These are phyloP conservation scores for Termitomyces titanicus DNA, from an alignment of 768 basidiomycete species.

Conservation along the genomic window DNA sequence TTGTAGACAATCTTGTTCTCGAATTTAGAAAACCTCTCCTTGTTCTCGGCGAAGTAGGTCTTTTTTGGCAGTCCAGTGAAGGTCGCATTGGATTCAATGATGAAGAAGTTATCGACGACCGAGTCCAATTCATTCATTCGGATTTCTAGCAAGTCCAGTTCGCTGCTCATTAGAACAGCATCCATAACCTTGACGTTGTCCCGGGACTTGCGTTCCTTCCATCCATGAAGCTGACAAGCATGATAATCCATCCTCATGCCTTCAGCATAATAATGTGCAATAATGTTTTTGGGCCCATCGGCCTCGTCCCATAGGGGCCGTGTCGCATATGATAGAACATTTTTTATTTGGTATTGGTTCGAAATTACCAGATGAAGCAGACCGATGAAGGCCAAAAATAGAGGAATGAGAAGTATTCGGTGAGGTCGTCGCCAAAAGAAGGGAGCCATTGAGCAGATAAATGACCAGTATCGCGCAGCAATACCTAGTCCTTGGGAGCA, in stretches of 20 bases:
- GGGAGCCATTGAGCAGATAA: constrained; percentile 15
- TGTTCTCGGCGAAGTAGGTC: constrained; percentile 44
- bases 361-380: constrained; percentile 34
- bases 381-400: constrained; percentile 24
- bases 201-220: constrained; percentile 34
- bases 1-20: constrained; percentile 50
- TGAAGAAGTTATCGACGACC: constrained; percentile 56
- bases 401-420: constrained; percentile 29
- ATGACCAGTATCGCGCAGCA: constrained; percentile 17
- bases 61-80: constrained; percentile 60
- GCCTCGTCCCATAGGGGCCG: constrained; percentile 58
- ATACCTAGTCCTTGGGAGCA: constrained; percentile 15
- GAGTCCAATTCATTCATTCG: constrained; percentile 57
- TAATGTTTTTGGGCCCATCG: constrained; percentile 41
- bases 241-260: constrained; percentile 40
- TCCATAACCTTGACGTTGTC: constrained; percentile 45
- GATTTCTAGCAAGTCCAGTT: constrained; percentile 61
- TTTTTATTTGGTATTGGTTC: constrained; percentile 48
- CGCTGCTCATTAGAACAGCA: constrained; percentile 59
- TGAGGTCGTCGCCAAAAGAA: constrained; percentile 24
- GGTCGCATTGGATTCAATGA: constrained; percentile 58
- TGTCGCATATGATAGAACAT: constrained; percentile 52
- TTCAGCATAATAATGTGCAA: constrained; percentile 56
- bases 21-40: constrained; percentile 44
- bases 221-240: constrained; percentile 52